These are phyloP conservation scores for Cokeromyces recurvatus DNA, from an alignment of 371 early-diverging fungal genomes.

Conservation along the genomic window DNA sequence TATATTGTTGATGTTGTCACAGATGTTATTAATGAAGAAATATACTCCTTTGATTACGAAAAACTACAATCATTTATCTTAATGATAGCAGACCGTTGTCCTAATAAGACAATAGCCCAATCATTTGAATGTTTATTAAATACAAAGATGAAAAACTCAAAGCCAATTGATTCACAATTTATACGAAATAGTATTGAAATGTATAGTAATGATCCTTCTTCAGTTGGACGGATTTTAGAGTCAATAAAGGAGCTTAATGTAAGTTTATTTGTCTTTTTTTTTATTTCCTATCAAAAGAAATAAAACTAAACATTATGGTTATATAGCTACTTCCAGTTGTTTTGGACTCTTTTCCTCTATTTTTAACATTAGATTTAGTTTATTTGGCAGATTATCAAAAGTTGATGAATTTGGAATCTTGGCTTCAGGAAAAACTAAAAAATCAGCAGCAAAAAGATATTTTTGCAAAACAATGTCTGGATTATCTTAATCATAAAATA, in stretches of 20 bases:
- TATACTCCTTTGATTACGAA: constrained; percentile 9
- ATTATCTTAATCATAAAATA: constrained; percentile 70
- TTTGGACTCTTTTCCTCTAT: constrained; percentile 63
- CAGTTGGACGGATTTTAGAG: constrained; percentile 72
- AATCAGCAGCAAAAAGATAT: constrained; percentile 34
- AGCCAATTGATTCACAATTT: constrained; percentile 3
- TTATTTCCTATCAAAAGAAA: too few species aligned
- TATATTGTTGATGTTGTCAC: constrained; percentile 14
- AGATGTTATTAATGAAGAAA: constrained; percentile 5
- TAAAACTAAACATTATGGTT: too few species aligned
- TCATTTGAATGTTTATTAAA: constrained; percentile 10
- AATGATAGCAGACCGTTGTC: constrained; percentile 5
- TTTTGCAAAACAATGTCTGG: constrained; percentile 69
- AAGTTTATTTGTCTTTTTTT: too few species aligned
- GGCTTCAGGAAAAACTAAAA: constrained; percentile 69
- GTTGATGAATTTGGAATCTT: constrained; percentile 76
- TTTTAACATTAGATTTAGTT: constrained; percentile 78
- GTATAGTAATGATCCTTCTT: constrained; percentile 64
- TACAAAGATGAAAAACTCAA: neutral
- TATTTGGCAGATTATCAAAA: constrained; percentile 73
- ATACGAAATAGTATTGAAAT: constrained; percentile 60
- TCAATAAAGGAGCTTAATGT: constrained; percentile 77
- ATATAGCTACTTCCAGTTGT: constrained; percentile 63
- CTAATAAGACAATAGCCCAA: constrained; percentile 9
- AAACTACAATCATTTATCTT: constrained; percentile 13